Base-by-base conservation (phyloP, 495 filamentous ascomycete species). In the Aspergillus hancockii region DNA sequence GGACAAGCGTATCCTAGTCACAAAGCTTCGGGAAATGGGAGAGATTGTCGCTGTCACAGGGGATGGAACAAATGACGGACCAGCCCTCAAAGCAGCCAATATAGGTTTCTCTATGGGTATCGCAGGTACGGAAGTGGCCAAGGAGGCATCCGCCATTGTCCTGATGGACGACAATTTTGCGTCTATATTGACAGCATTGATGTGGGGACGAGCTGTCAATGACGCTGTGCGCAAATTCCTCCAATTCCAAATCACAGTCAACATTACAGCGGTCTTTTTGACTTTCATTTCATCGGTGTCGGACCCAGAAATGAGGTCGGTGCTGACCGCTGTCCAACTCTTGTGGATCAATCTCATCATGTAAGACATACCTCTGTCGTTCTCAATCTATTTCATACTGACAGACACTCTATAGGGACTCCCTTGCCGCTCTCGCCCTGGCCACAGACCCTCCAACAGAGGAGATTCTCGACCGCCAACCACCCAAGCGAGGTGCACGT, bases 341-440 rank as follows among this genome's bases (percentile, higher is more conserved):
- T 81, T 96, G 14, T 96, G 91, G 91, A 89, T 96, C 61, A 96
- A 96, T 63, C 79, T 96, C 59, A 95, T 96, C 70, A 96, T 96
- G 92, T 55, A 56, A 28, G 43, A 47, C 36, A 10, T 12, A 6
- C 21, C 25, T 10, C 0, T 18, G 1, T 23, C 2, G 0, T 14
- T 4, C 25, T 8, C 6, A 14, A 12, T 1, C 31, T 8, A 46
- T 1, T 4, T 8, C 7, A 36, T 49, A 50, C 45, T 30, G 32
- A 30, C 14, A 9, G 4, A 56, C 14, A 30, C 49, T 54, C 16
- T 41, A 8, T 13, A 55, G 41, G 89, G 91, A 96, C 62, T 94
- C 91, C 0, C 90, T 96, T 60, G 91, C 91, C 23, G 91, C 91
- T 16, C 78, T 96, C 14, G 91, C 91, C 25, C 79, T 96, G 64